Evolutionary conservation across 179 eudicot genomes (phyloP).

Genomic region (Nepenthes alata): DNA sequence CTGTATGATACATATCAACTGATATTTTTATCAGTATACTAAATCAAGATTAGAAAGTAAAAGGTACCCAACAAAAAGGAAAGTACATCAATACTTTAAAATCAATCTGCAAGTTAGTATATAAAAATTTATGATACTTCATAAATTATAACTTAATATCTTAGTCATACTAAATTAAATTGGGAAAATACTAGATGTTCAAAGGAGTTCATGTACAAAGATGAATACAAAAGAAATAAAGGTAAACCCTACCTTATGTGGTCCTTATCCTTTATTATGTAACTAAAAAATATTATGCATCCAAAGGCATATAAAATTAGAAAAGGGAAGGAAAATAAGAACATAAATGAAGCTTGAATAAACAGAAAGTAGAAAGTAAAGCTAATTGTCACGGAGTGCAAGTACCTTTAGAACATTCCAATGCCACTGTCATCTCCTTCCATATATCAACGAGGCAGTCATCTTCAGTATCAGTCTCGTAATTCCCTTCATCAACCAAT

Average conservation of each 20-base stretch:
- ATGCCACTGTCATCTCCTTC: slow-evolving; percentile 73
- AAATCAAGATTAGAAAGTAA: no score
- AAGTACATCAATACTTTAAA: no score
- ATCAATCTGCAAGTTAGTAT: no score
- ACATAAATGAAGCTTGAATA: not conserved
- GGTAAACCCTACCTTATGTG: not conserved
- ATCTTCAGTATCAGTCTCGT: slow-evolving; percentile 24
- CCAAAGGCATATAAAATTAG: not conserved
- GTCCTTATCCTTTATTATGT: not conserved
- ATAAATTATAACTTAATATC: no score
- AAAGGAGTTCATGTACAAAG: no score
- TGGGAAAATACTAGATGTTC: no score
- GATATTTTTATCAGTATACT: no score
- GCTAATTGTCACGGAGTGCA: not conserved
- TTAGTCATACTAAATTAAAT: no score
- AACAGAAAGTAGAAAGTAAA: no score
- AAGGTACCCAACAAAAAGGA: no score
- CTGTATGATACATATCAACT: no score
- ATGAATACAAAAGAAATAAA: not conserved
- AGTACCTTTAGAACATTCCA: slow-evolving; percentile 84
- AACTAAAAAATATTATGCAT: not conserved
- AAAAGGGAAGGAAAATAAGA: not conserved
- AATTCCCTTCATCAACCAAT: slow-evolving; percentile 26
- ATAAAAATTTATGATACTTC: no score
- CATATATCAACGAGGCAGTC: slow-evolving; percentile 69